A percentile compares a stretch with the other conserved stretches of the same genome.
Evolutionary conservation across 306 rosid species (phyloP).

Genomic region (Citrullus colocynthis): DNA sequence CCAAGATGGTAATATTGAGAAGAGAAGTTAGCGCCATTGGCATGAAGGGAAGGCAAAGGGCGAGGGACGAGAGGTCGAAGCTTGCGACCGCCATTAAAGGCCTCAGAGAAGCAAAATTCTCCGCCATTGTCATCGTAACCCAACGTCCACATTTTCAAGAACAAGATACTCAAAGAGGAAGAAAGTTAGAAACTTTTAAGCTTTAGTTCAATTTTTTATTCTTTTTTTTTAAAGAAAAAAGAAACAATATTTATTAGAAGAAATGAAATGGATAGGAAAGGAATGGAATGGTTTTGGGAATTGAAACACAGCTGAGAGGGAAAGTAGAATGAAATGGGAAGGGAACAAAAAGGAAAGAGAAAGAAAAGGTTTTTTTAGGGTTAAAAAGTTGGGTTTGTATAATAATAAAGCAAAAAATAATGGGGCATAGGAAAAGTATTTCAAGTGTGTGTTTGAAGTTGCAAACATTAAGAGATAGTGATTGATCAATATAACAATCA

Average conservation of each 20-base stretch:
- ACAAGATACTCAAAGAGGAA: not conserved
- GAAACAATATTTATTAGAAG: no score
- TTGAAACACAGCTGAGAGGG: not conserved
- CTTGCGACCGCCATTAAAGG: constrained; percentile 44
- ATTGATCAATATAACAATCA: constrained; percentile 33
- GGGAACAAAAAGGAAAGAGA: not conserved
- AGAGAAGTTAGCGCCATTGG: constrained; percentile 33
- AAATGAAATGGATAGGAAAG: not conserved
- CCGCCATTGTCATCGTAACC: constrained; percentile 47
- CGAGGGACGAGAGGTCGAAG: constrained; percentile 71
- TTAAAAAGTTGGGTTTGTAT: not conserved
- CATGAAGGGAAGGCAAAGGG: constrained; percentile 31
- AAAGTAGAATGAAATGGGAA: not conserved
- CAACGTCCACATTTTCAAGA: constrained; percentile 58
- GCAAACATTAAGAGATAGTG: constrained; percentile 51
- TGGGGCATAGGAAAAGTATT: constrained; percentile 11
- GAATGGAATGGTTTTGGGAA: constrained; percentile 4
- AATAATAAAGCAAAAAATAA: not conserved
- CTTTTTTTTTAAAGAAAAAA: no score
- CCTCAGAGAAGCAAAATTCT: constrained; percentile 48
- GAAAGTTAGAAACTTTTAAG: not conserved
- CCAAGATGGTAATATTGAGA: constrained; percentile 42
- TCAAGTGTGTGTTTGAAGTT: not conserved
- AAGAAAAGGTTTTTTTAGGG: not conserved
- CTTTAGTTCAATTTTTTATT: not conserved